Conservation (phyloP, 2,329 filamentous ascomycete species). For the Tolypocladium amazonense region DNA sequence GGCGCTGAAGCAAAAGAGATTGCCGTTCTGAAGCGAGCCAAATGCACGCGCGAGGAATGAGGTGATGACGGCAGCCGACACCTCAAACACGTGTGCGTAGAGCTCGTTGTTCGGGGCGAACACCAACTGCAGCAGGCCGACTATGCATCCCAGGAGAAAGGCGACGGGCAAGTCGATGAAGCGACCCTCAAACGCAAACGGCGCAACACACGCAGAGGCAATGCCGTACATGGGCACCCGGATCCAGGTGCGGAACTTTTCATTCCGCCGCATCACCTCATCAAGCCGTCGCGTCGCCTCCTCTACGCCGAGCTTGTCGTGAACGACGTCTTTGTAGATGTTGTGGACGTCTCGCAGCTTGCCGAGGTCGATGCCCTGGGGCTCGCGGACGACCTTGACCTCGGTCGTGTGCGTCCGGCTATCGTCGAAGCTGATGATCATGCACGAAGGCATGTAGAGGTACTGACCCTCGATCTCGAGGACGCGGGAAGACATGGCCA, state of each 20-base stretch:
- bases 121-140: conserved; percentile 66
- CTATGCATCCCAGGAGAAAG: conserved; percentile 63
- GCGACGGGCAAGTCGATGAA: conserved; percentile 69
- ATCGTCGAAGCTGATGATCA: conserved; percentile 89
- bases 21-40: conserved; percentile 49
- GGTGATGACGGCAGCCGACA: conserved; percentile 49
- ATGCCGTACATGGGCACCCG: conserved; percentile 62
- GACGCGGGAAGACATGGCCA: conserved; percentile 81
- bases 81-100: conserved; percentile 45
- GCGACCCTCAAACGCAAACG: conserved; percentile 69
- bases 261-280: conserved; percentile 33
- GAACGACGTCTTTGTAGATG: conserved; percentile 74
- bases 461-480: conserved; percentile 85
- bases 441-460: conserved; percentile 81
- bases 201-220: conserved; percentile 65
- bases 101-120: conserved; percentile 64
- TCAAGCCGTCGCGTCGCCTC: conserved; percentile 56
- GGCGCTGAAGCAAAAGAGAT: conserved; percentile 60
- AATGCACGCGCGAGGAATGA: conserved; percentile 61
- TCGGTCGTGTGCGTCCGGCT: conserved; percentile 64
- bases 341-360: conserved; percentile 65
- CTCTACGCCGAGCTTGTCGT: conserved; percentile 63
- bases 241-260: conserved; percentile 40
- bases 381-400: conserved; percentile 60
- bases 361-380: conserved; percentile 62